Conservation (phyloP, 2,329 filamentous ascomycete genomes). For the Emmonsiellopsis sp. region DNA sequence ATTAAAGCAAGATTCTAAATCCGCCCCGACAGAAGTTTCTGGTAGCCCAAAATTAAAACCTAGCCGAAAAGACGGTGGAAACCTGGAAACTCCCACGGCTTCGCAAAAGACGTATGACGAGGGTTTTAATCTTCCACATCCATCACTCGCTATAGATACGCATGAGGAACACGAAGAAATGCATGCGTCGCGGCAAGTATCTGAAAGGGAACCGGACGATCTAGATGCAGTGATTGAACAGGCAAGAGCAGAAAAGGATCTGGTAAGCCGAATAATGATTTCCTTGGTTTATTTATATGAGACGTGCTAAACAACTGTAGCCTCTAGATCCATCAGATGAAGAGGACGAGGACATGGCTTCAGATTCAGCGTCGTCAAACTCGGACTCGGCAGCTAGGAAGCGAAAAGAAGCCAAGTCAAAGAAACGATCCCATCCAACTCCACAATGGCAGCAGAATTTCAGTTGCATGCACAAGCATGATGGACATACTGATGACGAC, state of each 20-base stretch:
- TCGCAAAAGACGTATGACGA: slow-evolving; percentile 6
- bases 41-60: slow-evolving; percentile 24
- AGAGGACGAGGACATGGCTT: slow-evolving; percentile 18
- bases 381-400: slow-evolving; percentile 12
- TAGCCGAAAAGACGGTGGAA: slow-evolving; percentile 10
- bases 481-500: slow-evolving; percentile 30
- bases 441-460: slow-evolving; percentile 38
- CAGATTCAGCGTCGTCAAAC: slow-evolving; percentile 8
- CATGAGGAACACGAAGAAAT: neutral
- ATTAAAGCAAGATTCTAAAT: slow-evolving; percentile 8
- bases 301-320: slow-evolving; percentile 5
- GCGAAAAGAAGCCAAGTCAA: slow-evolving; percentile 7
- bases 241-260: slow-evolving; percentile 50
- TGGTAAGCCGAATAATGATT: slow-evolving; percentile 31
- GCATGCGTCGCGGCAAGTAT: neutral
- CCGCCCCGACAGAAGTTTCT: slow-evolving; percentile 4
- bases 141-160: neutral
- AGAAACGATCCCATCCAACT: neutral
- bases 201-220: slow-evolving; percentile 39
- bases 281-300: neutral
- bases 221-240: slow-evolving; percentile 57
- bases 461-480: slow-evolving; percentile 52
- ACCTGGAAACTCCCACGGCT: neutral
- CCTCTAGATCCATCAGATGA: slow-evolving; percentile 45
- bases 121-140: neutral